phyloP scores from a whole-genome alignment of 2,329 filamentous ascomycete species.

The Ascochyta fabae region DNA sequence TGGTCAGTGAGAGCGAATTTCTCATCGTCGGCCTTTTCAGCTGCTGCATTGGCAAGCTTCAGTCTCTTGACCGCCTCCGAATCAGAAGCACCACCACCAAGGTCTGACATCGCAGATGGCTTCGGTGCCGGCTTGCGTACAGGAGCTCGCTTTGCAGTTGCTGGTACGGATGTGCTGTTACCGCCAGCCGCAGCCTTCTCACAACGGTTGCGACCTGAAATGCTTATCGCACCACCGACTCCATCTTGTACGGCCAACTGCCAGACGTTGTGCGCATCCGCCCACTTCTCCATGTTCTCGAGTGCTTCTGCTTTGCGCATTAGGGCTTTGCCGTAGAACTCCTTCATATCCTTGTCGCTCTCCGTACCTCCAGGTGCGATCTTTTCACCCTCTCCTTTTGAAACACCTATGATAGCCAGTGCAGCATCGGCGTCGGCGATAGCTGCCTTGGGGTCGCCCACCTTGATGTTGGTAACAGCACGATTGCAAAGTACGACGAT shows the following conservation, averaged over 20 bases:
- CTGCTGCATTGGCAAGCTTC: slow-evolving; percentile 82
- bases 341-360: slow-evolving; percentile 80
- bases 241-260: slow-evolving; percentile 81
- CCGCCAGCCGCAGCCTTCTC: slow-evolving; percentile 73
- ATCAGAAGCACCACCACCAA: slow-evolving; percentile 57
- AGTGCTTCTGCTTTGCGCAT: slow-evolving; percentile 95
- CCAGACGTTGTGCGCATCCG: slow-evolving; percentile 82
- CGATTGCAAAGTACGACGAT: slow-evolving; percentile 93
- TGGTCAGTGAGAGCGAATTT: slow-evolving; percentile 87
- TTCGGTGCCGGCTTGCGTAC: slow-evolving; percentile 35
- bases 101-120: slow-evolving; percentile 52
- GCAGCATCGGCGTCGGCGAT: slow-evolving; percentile 84
- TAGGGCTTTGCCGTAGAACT: slow-evolving; percentile 91
- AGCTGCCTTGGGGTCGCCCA: slow-evolving; percentile 86
- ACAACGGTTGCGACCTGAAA: slow-evolving; percentile 85
- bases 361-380: slow-evolving; percentile 70
- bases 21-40: slow-evolving; percentile 87
- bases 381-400: slow-evolving; percentile 78
- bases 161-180: slow-evolving; percentile 23
- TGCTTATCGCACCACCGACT: slow-evolving; percentile 82
- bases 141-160: slow-evolving; percentile 36
- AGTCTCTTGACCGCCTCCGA: slow-evolving; percentile 81
- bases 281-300: slow-evolving; percentile 94
- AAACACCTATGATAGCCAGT: slow-evolving; percentile 77
- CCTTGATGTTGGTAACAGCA: slow-evolving; percentile 87